Base-by-base conservation (phyloP, 1,139 yeast genomes). In the Kodamaea plutei region DNA sequence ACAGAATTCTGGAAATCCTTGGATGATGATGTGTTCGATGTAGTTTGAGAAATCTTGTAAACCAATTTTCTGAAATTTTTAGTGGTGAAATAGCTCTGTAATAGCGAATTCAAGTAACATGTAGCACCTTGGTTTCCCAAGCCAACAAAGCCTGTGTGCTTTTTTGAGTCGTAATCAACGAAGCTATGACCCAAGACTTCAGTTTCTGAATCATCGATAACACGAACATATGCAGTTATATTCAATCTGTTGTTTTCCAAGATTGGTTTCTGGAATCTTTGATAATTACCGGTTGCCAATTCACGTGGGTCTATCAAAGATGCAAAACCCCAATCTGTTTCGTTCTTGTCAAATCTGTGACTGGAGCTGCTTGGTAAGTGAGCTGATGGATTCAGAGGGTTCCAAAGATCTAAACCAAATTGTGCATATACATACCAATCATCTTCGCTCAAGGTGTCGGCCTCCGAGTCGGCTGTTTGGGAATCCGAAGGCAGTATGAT, bases 41-140 rank as follows among this genome's bases (percentile, higher is more conserved):
- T 22, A 5, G 24, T 25, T 5, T 96, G 84, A 2, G 97, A 97
- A 36, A 91, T 89, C 46, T 80, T 79, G 54, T 87, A 89, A 2
- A 91, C 98, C 39, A 88, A 73, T 48, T 79, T 77, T 42, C 97
- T 73, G 59, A 91, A 91, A 21, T 69, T 64, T 43, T 79, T 80
- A 1, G 98, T 91, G 49, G 88, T 85, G 54, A 72, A 91, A 48
- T 93, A 84, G 14, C 96, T 84, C 54, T 91, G 98, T 35, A 91
- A 61, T 37, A 91, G 67, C 1, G 97, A 89, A 54, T 91, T 91
- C 51, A 91, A 73, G 55, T 91, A 91, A 55, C 99, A 91, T 0
- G 99, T 91, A 4, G 98, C 99, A 38, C 98, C 98, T 59, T 91
- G 99, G 53, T 91, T 91, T 44, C 79, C 83, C 43, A 91, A 75